These are phyloP conservation scores for Amyloporia xantha DNA, from an alignment of 768 basidiomycete genomes.

Conservation along the genomic window DNA sequence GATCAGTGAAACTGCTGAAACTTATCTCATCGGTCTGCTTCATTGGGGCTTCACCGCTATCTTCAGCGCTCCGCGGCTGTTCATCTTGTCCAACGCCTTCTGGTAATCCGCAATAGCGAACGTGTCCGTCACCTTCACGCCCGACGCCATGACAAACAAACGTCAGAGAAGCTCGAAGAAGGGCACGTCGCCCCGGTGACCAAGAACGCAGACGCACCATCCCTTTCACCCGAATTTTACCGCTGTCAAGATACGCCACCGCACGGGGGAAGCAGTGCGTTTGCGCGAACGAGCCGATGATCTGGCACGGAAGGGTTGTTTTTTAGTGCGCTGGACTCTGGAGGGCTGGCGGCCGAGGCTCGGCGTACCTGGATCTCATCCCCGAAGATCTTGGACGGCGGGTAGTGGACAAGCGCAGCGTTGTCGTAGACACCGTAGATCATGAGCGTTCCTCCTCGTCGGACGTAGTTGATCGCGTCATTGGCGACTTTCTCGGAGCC, in stretches of 20 bases:
- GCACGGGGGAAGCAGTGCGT: constrained; percentile 88
- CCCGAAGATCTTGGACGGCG: constrained; percentile 73
- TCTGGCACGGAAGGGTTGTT: constrained; percentile 43
- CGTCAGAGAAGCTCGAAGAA: not conserved
- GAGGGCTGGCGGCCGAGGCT: not conserved
- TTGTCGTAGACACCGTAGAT: constrained; percentile 90
- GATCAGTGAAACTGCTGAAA: too few species aligned
- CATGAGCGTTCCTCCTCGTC: constrained; percentile 79
- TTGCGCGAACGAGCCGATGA: constrained; percentile 89
- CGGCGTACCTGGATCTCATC: constrained; percentile 56
- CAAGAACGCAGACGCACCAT: constrained; percentile 42
- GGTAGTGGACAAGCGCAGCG: constrained; percentile 79
- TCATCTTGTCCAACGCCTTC: constrained; percentile 61
- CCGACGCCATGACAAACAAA: not conserved
- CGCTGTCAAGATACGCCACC: constrained; percentile 81
- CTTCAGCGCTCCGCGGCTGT: constrained; percentile 46
- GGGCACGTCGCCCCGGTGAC: not conserved
- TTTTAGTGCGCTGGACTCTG: too few species aligned
- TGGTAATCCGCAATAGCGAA: constrained; percentile 56
- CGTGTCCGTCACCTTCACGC: constrained; percentile 43
- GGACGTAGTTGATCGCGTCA: constrained; percentile 84
- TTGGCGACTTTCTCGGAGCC: constrained; percentile 86
- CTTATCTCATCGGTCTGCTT: too few species aligned
- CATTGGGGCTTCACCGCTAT: constrained; percentile 47
- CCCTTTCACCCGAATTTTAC: constrained; percentile 77